These are phyloP conservation scores for Apiotrichum akiyoshidainum DNA, from an alignment of 1,284 basidiomycete species.

Conservation along the genomic window DNA sequence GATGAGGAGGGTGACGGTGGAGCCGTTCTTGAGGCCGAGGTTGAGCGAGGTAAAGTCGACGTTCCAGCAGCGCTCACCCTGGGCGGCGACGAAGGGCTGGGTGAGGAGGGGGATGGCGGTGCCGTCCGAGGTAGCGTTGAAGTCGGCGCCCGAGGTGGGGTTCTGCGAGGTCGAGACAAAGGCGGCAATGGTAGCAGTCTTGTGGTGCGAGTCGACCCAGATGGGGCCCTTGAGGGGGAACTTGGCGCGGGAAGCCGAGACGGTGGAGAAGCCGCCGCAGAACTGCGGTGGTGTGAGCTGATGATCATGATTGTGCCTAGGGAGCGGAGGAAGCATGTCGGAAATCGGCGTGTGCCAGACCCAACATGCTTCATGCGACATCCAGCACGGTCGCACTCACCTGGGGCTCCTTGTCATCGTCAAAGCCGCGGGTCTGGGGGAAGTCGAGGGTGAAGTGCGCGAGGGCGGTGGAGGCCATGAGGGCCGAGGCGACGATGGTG, in stretches of 20 bases:
- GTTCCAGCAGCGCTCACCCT: conserved; percentile 62
- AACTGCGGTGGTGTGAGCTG: conserved; percentile 25
- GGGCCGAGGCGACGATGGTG: conserved; percentile 36
- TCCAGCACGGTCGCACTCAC: conserved; percentile 54
- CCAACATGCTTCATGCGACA: no score
- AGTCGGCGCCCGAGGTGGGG: conserved; percentile 61
- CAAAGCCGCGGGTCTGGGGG: conserved; percentile 64
- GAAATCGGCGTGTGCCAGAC: no score
- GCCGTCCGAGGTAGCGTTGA: conserved; percentile 54
- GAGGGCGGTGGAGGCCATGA: conserved; percentile 52
- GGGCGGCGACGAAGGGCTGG: conserved; percentile 58
- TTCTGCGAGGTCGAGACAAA: conserved; percentile 58
- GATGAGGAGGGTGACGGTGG: conserved; percentile 39
- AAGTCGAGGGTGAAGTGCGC: conserved; percentile 70
- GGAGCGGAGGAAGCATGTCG: no score
- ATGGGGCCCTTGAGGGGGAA: conserved; percentile 62
- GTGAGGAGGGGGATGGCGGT: conserved; percentile 45
- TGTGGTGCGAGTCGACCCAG: conserved; percentile 39
- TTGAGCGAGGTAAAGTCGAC: conserved; percentile 56
- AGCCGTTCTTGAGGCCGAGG: conserved; percentile 55
- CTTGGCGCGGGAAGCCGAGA: conserved; percentile 55
- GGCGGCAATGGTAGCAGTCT: conserved; percentile 52
- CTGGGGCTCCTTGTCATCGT: conserved; percentile 58
- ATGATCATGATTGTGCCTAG: no score
- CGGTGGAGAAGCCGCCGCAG: conserved; percentile 49